A percentile compares a stretch with the other conserved stretches of the same genome.
These are phyloP conservation scores for Penicillium cataractarum DNA, from an alignment of 495 filamentous ascomycete genomes.

Conservation along the genomic window DNA sequence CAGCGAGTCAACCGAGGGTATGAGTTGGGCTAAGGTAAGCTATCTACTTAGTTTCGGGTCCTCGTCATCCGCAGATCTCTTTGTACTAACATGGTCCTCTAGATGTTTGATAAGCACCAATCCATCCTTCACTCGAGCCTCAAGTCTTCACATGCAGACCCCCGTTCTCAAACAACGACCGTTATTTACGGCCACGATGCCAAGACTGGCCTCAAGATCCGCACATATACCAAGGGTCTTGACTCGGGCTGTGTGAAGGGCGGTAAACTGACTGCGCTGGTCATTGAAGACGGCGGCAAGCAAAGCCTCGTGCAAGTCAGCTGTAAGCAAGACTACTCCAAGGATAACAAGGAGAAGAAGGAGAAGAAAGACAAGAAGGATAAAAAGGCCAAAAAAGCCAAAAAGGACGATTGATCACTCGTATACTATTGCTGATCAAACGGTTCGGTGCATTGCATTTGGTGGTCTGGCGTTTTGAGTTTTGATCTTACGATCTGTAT, in stretches of 20 bases:
- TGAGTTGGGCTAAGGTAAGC: constrained; percentile 69
- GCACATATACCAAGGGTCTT: constrained; percentile 77
- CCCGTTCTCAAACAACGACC: constrained; percentile 44
- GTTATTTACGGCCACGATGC: constrained; percentile 90
- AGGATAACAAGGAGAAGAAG: not conserved
- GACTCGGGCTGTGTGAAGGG: constrained; percentile 82
- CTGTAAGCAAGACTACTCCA: constrained; percentile 33
- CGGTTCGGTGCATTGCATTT: constrained; percentile 5
- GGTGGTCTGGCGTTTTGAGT: not conserved
- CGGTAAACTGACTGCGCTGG: constrained; percentile 71
- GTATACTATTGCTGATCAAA: not conserved
- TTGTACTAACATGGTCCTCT: not conserved
- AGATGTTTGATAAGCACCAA: constrained; percentile 65
- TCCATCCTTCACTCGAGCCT: constrained; percentile 33
- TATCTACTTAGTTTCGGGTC: not conserved
- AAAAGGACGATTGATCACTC: not conserved
- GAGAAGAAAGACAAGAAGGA: not conserved
- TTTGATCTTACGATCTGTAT: not conserved
- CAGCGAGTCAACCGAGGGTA: constrained; percentile 57
- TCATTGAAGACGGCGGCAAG: constrained; percentile 60
- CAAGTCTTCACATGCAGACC: constrained; percentile 22
- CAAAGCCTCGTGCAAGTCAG: constrained; percentile 42
- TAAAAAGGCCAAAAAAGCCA: not conserved
- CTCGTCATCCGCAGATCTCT: not conserved
- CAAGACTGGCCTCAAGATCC: constrained; percentile 65